A percentile compares a stretch with the other conserved stretches of the same genome.
Evolutionary conservation across 305 asterid species (phyloP).

Genomic region (Vinca major): DNA sequence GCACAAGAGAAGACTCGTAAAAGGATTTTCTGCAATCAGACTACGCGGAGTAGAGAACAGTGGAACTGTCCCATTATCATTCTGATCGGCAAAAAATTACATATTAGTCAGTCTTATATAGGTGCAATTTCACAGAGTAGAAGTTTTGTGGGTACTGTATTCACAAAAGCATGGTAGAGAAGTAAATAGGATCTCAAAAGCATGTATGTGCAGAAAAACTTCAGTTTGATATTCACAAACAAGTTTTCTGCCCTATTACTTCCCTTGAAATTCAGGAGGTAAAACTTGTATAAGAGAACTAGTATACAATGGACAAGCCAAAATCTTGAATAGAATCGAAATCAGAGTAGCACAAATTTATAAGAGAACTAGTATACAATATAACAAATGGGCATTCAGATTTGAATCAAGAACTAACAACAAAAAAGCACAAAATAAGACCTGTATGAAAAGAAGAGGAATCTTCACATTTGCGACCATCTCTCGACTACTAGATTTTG

Average conservation of each 20-base stretch:
- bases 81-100: slow-evolving; percentile 43
- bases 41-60: slow-evolving; percentile 75
- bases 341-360: not conserved
- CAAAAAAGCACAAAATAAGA: slow-evolving; percentile 21
- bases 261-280: not conserved
- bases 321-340: not conserved
- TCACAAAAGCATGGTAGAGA: not conserved
- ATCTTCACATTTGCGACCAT: slow-evolving; percentile 70
- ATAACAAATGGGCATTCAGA: not conserved
- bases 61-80: slow-evolving; percentile 64
- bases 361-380: too few species aligned
- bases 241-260: not conserved
- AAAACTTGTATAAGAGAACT: not conserved
- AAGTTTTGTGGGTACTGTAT: not conserved
- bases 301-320: not conserved
- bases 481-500: slow-evolving; percentile 66
- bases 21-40: slow-evolving; percentile 77
- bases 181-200: not conserved
- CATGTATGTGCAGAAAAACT: not conserved
- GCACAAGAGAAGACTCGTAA: slow-evolving; percentile 78
- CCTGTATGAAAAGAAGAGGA: slow-evolving; percentile 96
- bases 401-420: not conserved
- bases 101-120: slow-evolving; percentile 17
- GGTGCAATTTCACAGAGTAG: not conserved
- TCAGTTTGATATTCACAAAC: not conserved